Percentiles rank a stretch among this genome's conserved stretches.
phyloP scores from a whole-genome alignment of 2,329 filamentous ascomycete species.

The Pseudogymnoascus sp. region DNA sequence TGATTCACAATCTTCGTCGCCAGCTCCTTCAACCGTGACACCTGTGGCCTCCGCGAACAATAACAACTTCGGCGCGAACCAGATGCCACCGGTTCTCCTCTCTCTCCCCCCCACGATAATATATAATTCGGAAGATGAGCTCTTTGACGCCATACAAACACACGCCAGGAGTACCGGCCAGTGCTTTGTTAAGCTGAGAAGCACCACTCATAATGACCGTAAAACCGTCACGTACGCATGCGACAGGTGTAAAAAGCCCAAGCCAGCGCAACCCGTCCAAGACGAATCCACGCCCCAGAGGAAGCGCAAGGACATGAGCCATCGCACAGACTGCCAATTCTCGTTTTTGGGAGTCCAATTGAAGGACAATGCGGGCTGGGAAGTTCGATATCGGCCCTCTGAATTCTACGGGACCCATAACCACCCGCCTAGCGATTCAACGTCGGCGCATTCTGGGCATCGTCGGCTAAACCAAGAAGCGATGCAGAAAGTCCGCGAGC shows the following conservation, averaged over 20 bases:
- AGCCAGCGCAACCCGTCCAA: not conserved
- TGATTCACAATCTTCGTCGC: not conserved
- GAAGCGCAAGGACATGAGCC: constrained; percentile 3
- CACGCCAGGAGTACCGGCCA: constrained; percentile 4
- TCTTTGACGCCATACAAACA: constrained; percentile 1
- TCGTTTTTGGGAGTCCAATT: constrained; percentile 6
- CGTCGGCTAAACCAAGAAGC: constrained; percentile 4
- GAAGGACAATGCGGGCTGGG: constrained; percentile 7
- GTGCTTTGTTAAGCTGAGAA: constrained; percentile 8
- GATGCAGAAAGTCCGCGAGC: constrained; percentile 5
- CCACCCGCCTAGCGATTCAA: constrained; percentile 3
- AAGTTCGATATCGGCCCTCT: constrained; percentile 3
- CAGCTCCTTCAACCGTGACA: not conserved
- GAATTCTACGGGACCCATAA: constrained; percentile 5
- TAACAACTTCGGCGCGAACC: not conserved
- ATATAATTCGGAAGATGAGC: constrained; percentile 3
- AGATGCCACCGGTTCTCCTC: not conserved
- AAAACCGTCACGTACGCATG: constrained; percentile 7
- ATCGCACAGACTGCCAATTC: constrained; percentile 6
- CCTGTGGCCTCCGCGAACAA: not conserved
- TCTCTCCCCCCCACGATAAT: constrained; percentile 1
- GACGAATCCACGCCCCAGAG: not conserved
- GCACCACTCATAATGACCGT: constrained; percentile 8
- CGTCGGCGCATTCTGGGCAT: constrained; percentile 6
- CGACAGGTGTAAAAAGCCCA: constrained; percentile 7